Base-by-base conservation (phyloP, 1,284 basidiomycete species). In the Ustilago trichophora region DNA sequence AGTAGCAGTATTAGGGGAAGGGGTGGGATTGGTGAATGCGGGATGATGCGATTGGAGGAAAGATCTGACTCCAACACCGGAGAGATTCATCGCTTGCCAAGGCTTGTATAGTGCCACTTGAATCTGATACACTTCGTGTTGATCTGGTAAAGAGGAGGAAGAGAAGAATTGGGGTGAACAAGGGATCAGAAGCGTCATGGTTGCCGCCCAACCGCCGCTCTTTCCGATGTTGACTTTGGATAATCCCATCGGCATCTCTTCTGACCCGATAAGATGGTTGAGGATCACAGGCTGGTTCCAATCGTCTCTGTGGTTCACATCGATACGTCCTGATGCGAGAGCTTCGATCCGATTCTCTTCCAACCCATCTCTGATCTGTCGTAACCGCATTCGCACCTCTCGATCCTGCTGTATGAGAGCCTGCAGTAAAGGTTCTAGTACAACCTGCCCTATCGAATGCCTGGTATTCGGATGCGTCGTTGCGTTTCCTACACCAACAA, bases 391-490 rank as follows among this genome's bases (percentile, higher is more conserved):
- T 21, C 54, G 31, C 12, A 37, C 25, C 5, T 6, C 8, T 3
- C 3, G 4, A 32, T 62, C 54, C 21, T 42, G 33, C 19, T 38
- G 49, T 6, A 51, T 25, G 13, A 68, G 13, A 6, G 27, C 18
- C 6, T 19, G 2, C 1, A 63, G 35, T 10, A 69, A 36, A 3
- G 50, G 49, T n/a, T 69, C 55, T 5, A 69, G 40, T 0, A 64
- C 51, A 2, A 69, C 43, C 43, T 69, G 66, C 5, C 66, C 66
- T 10, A 69, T 63, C 21, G 38, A 45, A 27, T 69, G 66, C 6
- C 59, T 27, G 19, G 66, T 69, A 19, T 54, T 15, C 6, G 66
- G 66, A 56, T 69, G 66, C n/a, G 65, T 68, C 10, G 41, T 47
- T 12, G 54, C 48, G 26, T 69, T 69, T 2, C 66, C 66, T 25